Percentiles rank a stretch among this genome's conserved stretches.
Evolutionary conservation across 805 yeast species (phyloP).

Genomic region (Metschnikowia arizonensis): DNA sequence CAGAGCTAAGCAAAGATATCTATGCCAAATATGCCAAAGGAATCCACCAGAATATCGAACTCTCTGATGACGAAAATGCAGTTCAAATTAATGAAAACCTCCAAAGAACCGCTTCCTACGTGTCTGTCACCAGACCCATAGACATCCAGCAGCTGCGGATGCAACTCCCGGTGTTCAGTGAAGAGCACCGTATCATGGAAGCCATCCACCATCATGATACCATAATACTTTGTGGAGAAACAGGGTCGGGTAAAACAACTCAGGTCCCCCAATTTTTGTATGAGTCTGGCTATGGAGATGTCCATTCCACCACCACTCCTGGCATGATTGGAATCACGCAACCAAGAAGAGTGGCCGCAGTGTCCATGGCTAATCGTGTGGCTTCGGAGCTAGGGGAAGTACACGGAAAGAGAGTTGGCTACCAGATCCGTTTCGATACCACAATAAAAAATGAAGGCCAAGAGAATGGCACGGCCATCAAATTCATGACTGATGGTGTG

Average conservation of each 20-base stretch:
- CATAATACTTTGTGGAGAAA: slow-evolving; percentile 91
- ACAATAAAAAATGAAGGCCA: slow-evolving; percentile 49
- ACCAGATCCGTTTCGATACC: slow-evolving; percentile 80
- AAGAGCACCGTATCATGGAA: slow-evolving; percentile 93
- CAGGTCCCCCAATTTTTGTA: slow-evolving; percentile 95
- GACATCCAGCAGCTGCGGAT: slow-evolving; percentile 65
- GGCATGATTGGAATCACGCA: slow-evolving; percentile 97
- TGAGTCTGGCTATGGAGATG: slow-evolving; percentile 86
- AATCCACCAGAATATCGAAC: slow-evolving; percentile 48
- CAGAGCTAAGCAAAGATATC: slow-evolving; percentile 45
- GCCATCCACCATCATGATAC: slow-evolving; percentile 90
- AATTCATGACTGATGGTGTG: slow-evolving; percentile 95
- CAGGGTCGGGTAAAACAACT: slow-evolving; percentile 98
- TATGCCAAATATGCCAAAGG: slow-evolving; percentile 57
- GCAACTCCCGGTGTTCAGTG: slow-evolving; percentile 81
- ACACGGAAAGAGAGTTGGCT: slow-evolving; percentile 65
- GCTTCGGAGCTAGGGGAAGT: slow-evolving; percentile 64
- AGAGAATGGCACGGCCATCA: slow-evolving; percentile 56
- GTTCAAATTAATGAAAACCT: slow-evolving; percentile 54
- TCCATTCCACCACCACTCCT: slow-evolving; percentile 51
- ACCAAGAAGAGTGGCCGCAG: slow-evolving; percentile 92
- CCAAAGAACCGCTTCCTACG: slow-evolving; percentile 60
- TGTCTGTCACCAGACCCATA: slow-evolving; percentile 60
- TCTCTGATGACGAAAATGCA: slow-evolving; percentile 54
- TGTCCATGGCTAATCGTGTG: slow-evolving; percentile 84